These are phyloP conservation scores for Irpex sp. DNA, from an alignment of 1,284 basidiomycete genomes.

Conservation along the genomic window DNA sequence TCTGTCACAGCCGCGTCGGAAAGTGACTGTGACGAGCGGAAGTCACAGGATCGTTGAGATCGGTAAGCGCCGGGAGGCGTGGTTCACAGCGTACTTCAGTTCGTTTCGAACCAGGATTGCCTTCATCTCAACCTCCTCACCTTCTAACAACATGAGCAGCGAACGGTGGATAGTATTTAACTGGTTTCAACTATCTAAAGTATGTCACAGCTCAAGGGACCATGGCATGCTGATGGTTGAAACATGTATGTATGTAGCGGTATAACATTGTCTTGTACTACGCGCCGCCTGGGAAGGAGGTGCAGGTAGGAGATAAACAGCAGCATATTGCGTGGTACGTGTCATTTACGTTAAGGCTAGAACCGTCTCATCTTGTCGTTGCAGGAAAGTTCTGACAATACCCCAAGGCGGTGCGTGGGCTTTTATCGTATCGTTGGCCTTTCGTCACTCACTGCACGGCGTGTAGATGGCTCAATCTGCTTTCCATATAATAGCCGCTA, in stretches of 20 bases:
- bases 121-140: neutral
- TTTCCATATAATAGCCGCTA: neutral
- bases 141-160: neutral
- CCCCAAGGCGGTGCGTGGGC: neutral
- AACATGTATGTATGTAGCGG: neutral
- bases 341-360: neutral
- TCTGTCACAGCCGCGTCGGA: no score
- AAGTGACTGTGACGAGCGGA: no score
- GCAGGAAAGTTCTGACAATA: slow-evolving; percentile 5
- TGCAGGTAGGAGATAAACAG: neutral
- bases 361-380: neutral
- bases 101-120: neutral
- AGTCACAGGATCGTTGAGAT: no score
- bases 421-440: neutral
- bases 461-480: neutral
- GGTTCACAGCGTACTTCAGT: neutral
- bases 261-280: slow-evolving; percentile 5
- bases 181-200: neutral
- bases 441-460: neutral
- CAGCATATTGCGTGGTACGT: slow-evolving; percentile 2
- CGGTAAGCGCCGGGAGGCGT: no score
- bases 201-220: no score
- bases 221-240: neutral
- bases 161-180: neutral
- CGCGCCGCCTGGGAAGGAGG: slow-evolving; percentile 2